Percentiles rank a stretch among this genome's conserved stretches.
phyloP scores from a whole-genome alignment of 75 land plant species.

The Cunninghamia lanceolata region DNA sequence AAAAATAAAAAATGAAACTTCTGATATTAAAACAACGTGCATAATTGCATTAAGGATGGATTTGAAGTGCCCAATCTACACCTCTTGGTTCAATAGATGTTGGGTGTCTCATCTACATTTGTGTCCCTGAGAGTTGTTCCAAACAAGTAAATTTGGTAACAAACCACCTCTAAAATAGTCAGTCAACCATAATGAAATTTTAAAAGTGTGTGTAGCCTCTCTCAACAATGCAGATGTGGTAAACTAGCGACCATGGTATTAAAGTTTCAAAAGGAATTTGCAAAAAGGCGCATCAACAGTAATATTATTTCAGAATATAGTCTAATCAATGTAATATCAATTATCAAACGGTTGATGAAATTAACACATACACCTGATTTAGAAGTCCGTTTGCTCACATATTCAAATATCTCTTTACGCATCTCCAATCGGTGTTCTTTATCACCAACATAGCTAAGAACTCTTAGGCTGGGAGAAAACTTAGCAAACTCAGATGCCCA shows the following conservation, averaged over 20 bases:
- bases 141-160: background rate
- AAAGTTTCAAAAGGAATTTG: background rate
- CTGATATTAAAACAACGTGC: background rate
- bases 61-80: background rate
- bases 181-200: background rate
- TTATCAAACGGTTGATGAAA: background rate
- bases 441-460: slow-evolving; percentile 74
- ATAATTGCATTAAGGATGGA: background rate
- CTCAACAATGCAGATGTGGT: slow-evolving; percentile 1
- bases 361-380: slow-evolving; percentile 38
- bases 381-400: slow-evolving; percentile 35
- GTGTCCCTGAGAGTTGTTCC: background rate
- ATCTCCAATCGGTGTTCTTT: slow-evolving; percentile 51
- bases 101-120: background rate
- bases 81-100: background rate
- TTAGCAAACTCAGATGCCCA: slow-evolving; percentile 76
- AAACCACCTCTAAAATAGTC: background rate
- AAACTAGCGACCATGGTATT: background rate
- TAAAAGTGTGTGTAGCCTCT: background rate
- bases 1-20: background rate
- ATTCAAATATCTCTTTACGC: slow-evolving; percentile 46
- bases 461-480: slow-evolving; percentile 56
- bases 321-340: background rate
- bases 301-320: background rate
- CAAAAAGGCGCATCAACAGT: background rate